phyloP scores from a whole-genome alignment of 441 rosid genomes.

The Pelargonium citronellum region DNA sequence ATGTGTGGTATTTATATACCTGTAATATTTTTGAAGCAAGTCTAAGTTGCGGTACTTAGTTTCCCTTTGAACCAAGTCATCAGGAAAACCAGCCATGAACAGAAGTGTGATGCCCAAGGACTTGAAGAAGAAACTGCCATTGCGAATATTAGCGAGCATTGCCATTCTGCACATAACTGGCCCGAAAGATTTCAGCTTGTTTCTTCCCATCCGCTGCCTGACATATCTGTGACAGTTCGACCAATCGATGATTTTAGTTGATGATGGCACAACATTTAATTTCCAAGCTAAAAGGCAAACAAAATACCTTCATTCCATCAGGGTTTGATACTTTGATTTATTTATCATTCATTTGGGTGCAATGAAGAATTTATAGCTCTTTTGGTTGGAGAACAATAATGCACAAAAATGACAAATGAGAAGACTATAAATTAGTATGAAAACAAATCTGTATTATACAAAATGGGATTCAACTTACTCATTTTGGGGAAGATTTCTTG shows the following conservation, averaged over 20 bases:
- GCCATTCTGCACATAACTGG: conserved; percentile 50
- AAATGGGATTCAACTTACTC: conserved; percentile 33
- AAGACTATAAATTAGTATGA: neutral
- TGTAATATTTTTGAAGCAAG: conserved; percentile 54
- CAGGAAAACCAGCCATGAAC: conserved; percentile 63
- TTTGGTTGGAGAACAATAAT: neutral
- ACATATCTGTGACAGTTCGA: conserved; percentile 40
- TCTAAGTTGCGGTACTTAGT: conserved; percentile 46
- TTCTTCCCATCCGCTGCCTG: conserved; percentile 64
- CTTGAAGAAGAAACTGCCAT: conserved; percentile 65
- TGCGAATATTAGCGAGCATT: conserved; percentile 39
- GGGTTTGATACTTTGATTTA: neutral
- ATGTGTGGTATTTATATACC: conserved; percentile 25
- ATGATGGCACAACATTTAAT: neutral
- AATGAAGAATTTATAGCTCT: too few species aligned
- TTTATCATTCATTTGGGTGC: too few species aligned
- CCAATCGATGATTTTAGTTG: neutral
- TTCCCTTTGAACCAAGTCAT: conserved; percentile 43
- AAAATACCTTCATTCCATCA: neutral
- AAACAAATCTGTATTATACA: neutral
- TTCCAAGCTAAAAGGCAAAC: neutral
- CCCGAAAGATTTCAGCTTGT: conserved; percentile 58
- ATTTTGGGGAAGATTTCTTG: conserved; percentile 60
- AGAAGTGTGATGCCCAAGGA: conserved; percentile 53
- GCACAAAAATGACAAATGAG: neutral